A percentile compares a stretch with the other conserved stretches of the same genome.
phyloP scores from a whole-genome alignment of 2,329 filamentous ascomycete genomes.

The Aspergillus thermomutatus region DNA sequence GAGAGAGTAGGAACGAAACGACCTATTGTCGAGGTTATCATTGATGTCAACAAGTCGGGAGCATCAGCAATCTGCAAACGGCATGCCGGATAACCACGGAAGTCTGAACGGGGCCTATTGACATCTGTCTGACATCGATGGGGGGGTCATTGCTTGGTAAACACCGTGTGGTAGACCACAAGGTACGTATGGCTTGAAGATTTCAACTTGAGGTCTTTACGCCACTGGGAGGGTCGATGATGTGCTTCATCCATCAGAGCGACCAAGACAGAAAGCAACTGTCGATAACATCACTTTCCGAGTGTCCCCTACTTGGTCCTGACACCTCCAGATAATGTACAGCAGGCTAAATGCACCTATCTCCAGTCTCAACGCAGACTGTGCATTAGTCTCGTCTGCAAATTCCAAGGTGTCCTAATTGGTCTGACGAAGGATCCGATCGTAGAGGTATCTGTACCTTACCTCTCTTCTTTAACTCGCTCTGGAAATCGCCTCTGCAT shows the following conservation, averaged over 20 bases:
- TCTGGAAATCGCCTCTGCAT: constrained; percentile 6
- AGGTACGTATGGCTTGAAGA: not conserved
- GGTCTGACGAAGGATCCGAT: constrained; percentile 3
- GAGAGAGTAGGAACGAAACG: not conserved
- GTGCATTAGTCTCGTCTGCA: constrained; percentile 1
- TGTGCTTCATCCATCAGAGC: not conserved
- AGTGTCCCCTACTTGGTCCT: not conserved
- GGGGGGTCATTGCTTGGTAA: not conserved
- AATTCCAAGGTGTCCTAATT: not conserved
- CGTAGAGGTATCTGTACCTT: constrained; percentile 10
- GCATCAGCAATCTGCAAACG: not conserved
- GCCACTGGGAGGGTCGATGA: not conserved
- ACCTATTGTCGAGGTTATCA: not conserved
- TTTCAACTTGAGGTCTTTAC: not conserved
- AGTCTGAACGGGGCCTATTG: not conserved
- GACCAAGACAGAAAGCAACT: not conserved
- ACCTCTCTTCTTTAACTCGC: not conserved
- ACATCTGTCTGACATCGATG: not conserved
- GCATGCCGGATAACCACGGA: not conserved
- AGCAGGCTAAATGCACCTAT: not conserved
- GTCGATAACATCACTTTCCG: not conserved
- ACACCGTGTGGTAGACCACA: not conserved
- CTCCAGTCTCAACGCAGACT: not conserved
- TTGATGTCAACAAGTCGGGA: not conserved
- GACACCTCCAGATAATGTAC: not conserved